phyloP scores from a whole-genome alignment of 1,284 basidiomycete genomes.

The Coriolopsis trogii region DNA sequence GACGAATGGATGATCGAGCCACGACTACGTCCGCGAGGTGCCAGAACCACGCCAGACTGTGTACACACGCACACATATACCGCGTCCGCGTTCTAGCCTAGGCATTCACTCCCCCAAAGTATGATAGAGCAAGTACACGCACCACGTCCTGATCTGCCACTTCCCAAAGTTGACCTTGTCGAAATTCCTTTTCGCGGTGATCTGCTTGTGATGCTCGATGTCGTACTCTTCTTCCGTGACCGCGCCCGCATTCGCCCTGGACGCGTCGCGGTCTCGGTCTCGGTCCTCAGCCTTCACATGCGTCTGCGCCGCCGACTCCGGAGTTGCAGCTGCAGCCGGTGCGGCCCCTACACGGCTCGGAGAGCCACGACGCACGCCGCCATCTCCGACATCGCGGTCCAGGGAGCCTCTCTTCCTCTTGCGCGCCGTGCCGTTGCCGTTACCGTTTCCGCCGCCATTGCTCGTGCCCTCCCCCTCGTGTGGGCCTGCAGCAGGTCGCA shows the following conservation, averaged over 20 bases:
- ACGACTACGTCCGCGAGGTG: too few species aligned
- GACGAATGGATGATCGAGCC: too few species aligned
- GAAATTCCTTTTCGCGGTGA: slow-evolving; percentile 74
- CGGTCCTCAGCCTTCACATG: slow-evolving; percentile 16
- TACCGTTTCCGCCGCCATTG: slow-evolving; percentile 18
- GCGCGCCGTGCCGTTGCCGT: slow-evolving; percentile 23
- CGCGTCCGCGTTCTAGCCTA: too few species aligned
- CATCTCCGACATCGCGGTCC: too few species aligned
- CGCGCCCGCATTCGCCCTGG: slow-evolving; percentile 17
- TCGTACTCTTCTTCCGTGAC: slow-evolving; percentile 74
- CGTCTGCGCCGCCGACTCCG: slow-evolving; percentile 2
- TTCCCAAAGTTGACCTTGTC: slow-evolving; percentile 76
- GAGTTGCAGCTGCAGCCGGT: too few species aligned
- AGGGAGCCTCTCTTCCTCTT: slow-evolving; percentile 38
- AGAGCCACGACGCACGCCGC: slow-evolving; percentile 17
- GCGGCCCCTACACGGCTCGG: slow-evolving; percentile 6
- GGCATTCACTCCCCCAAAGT: too few species aligned
- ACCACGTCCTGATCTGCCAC: slow-evolving; percentile 84
- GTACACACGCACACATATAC: too few species aligned
- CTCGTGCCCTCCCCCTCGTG: slow-evolving; percentile 23
- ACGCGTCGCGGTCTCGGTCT: slow-evolving; percentile 18
- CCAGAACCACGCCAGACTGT: too few species aligned
- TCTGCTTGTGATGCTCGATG: slow-evolving; percentile 64
- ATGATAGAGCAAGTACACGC: slow-evolving; percentile 32
- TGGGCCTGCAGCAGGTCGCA: slow-evolving; percentile 34